Conservation (phyloP, 306 rosid genomes). For the Cotoneaster glaucophyllus region DNA sequence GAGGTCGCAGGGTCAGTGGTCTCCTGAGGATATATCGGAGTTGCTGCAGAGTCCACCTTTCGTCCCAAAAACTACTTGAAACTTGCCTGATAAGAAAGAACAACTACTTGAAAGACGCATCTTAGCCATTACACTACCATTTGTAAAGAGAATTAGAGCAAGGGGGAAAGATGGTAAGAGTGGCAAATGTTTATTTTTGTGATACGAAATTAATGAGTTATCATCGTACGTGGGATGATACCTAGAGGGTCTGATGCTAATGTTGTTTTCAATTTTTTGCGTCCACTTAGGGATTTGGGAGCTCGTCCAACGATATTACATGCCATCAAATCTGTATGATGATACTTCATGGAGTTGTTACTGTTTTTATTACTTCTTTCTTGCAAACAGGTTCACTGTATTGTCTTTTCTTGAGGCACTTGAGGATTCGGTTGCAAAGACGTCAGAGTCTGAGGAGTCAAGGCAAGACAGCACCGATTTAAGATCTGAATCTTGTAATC, state of each 20-base stretch:
- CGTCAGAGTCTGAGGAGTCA: constrained; percentile 35
- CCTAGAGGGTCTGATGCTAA: not conserved
- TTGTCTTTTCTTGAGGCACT: constrained; percentile 92
- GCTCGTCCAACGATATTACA: not conserved
- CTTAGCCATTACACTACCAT: not conserved
- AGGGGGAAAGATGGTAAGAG: not conserved
- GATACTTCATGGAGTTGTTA: not conserved
- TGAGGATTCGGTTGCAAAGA: constrained; percentile 69
- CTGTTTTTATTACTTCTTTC: not conserved
- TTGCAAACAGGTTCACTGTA: constrained; percentile 83
- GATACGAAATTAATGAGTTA: too few species aligned
- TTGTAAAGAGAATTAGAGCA: not conserved
- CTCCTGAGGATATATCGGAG: constrained; percentile 78
- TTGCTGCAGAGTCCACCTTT: constrained; percentile 81
- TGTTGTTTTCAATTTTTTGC: not conserved
- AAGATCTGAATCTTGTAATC: constrained; percentile 65
- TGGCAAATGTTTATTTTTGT: too few species aligned
- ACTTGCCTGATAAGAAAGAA: not conserved
- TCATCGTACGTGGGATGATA: too few species aligned
- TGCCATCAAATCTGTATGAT: not conserved
- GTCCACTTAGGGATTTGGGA: not conserved
- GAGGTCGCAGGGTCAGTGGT: constrained; percentile 65
- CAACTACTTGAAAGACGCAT: not conserved
- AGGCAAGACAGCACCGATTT: constrained; percentile 65
- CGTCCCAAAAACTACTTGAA: not conserved